Evolutionary conservation across 768 basidiomycete genomes (phyloP), one percentile per base, ranked within the genome.

Genomic region (Stropharia rugosoannulata): DNA sequence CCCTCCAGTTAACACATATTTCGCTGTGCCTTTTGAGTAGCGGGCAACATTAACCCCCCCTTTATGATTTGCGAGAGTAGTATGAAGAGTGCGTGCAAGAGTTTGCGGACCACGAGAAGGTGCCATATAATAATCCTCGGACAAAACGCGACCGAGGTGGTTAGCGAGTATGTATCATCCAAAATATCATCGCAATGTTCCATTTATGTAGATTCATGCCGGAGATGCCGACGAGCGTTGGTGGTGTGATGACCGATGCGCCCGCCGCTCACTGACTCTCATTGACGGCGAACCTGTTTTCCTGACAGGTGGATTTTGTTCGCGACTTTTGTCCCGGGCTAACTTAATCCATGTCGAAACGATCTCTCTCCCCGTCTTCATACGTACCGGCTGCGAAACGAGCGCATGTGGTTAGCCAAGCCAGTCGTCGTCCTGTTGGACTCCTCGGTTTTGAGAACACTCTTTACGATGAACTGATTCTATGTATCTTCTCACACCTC

Each of bases 1-100:
- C 16, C 95, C 95, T 8, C 96, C 97, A 1, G 93, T 88, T n/a
- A 99, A 79, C 57, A 93, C 75, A 68, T 99, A 98, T 59, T 89
- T 93, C 51, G 90, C 89, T 3, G 79, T 76, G 3, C 94, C 95
- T 68, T 91, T 90, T 43, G 96, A 90, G 67, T 96, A 98, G 29
- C 90, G 81, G n/a, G 86, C 91, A 51, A 93, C 87, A 66, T 98
- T 91, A 0, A 97, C 90, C 0, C 95, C 80, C 0, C 95, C 97
- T 57, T 87, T 87, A 70, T 93, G 92, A 50, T 66, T 77, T 7
- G 72, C 65, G 43, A 93, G 81, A 10, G 81, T 80, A n/a, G 71
- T 71, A 72, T 92, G 86, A 0, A 90, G 73, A 47, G 70, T 77
- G 18, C 90, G 80, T 29, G 87, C 73, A 12, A 88, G 74, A 3